Base-by-base conservation (phyloP, 192 early-diverging fungal genomes). In the Dissophora globulifera region DNA sequence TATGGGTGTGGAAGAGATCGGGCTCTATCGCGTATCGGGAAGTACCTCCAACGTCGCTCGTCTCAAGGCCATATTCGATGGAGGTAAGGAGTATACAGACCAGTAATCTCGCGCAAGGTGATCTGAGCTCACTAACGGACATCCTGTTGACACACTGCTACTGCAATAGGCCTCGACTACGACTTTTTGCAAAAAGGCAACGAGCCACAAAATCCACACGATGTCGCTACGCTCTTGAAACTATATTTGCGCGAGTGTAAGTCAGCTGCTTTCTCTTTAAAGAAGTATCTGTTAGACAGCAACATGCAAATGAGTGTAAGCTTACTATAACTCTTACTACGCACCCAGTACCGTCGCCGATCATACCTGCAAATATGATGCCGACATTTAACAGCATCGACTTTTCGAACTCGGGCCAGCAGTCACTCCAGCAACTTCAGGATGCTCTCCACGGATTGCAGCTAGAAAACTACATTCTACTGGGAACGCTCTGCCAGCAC, bases 171-270 rank as follows among this genome's bases (percentile, higher is more conserved):
- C 16, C 50, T 58, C 40, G 86, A 88, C 51, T 68, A 83, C 50
- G 84, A 88, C 67, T 82, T 88, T 58, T 52, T 71, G 32, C 62
- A 68, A 41, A 76, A 76, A 40, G 72, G 72, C 5, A 65, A 76
- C 22, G 74, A 70, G 11, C 69, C 65, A 5, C 79, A 82, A 26
- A 83, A 86, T 31, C 84, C 86, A 8, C 83, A 88, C 35, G 83
- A 83, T 25, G 86, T 86, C 8, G 84, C 80, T 10, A 78, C 84
- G 3, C 50, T 88, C 30, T 62, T 88, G 13, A 88, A 88, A 45
- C 74, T 86, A 35, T 88, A 86, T 41, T 60, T 88, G 6, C 71
- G 86, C 43, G 84, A 88, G 72, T 75, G 85, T 87, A 87, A 71
- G 78, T 22, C 38, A 26, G 22, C 1, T 25, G 15, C 20, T 4